phyloP scores from a whole-genome alignment of 768 basidiomycete genomes.

The Austroboletus festivus region DNA sequence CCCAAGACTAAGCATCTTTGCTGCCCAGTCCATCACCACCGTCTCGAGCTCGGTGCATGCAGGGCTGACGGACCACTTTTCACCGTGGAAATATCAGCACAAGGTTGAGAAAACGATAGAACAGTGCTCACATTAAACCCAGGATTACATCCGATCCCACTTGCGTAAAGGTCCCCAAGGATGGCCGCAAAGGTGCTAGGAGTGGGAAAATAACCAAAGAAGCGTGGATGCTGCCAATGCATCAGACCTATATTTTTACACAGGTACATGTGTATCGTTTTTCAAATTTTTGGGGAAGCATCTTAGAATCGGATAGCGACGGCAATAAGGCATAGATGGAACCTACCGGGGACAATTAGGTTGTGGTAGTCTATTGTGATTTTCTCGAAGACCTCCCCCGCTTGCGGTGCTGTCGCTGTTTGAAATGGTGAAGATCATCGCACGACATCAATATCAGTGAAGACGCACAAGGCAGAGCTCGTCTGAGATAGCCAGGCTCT shows the following conservation, averaged over 20 bases:
- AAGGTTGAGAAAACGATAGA: background rate
- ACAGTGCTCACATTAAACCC: slow-evolving; percentile 70
- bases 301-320: no score
- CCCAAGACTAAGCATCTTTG: slow-evolving; percentile 72
- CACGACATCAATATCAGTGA: no score
- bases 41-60: slow-evolving; percentile 90
- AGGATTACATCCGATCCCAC: slow-evolving; percentile 66
- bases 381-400: slow-evolving; percentile 68
- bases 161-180: slow-evolving; percentile 79
- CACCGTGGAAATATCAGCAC: background rate
- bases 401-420: slow-evolving; percentile 53
- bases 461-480: slow-evolving; percentile 59
- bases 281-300: no score
- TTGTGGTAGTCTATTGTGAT: slow-evolving; percentile 80
- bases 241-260: slow-evolving; percentile 67
- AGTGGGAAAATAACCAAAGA: slow-evolving; percentile 87
- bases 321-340: slow-evolving; percentile 25
- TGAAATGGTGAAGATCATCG: background rate
- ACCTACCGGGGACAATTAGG: slow-evolving; percentile 75
- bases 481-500: slow-evolving; percentile 80
- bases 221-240: slow-evolving; percentile 90
- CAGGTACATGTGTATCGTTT: background rate
- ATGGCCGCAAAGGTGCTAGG: slow-evolving; percentile 78
- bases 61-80: slow-evolving; percentile 83
- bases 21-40: slow-evolving; percentile 90